Evolutionary conservation across 1,284 basidiomycete genomes (phyloP), one percentile per base, ranked within the genome.

Genomic region (Tremellales sp.): DNA sequence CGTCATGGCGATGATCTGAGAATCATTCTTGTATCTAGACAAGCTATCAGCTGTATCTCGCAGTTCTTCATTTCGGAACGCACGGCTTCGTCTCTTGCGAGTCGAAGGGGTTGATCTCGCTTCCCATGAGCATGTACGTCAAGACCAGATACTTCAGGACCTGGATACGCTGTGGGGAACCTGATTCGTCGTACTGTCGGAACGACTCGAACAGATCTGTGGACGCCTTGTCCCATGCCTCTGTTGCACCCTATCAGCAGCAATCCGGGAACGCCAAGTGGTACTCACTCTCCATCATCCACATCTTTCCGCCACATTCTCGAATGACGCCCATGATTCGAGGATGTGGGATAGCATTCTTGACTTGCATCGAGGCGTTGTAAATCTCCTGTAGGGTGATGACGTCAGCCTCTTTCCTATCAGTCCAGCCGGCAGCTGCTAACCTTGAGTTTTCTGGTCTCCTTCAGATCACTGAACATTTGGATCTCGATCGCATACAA

Each of bases 261-360:
- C 19, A 39, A 9, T n/a, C n/a, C n/a, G 25, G 7, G 22, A 22
- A 42, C 13, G 10, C 4, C n/a, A 26, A 21, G 24, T 38, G 7
- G 10, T 4, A 77, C 85, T 61, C 69, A 87, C 93, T 87, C 77
- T 98, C 95, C 48, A 89, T 90, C 95, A 99, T 98, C 90, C 95
- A 97, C 95, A 99, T 99, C 75, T 98, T 99, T 7, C 95, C 95
- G 12, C 95, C 95, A 58, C 94, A 97, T 72, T 99, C 95, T 65
- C 93, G 90, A 73, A 99, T 98, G 45, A 97, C 88, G 43, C 94
- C 95, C 86, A 97, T 92, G 65, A 98, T 97, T 22, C 92, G 83
- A 7, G 95, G 95, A 74, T 98, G 95, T 9, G 94, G 93, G 51
- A 99, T 97, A 7, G 95, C 95, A 27, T 91, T 94, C 45, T 88